Base-by-base conservation (phyloP, 139 green algal species). In the Volvox reticuliferus region DNA sequence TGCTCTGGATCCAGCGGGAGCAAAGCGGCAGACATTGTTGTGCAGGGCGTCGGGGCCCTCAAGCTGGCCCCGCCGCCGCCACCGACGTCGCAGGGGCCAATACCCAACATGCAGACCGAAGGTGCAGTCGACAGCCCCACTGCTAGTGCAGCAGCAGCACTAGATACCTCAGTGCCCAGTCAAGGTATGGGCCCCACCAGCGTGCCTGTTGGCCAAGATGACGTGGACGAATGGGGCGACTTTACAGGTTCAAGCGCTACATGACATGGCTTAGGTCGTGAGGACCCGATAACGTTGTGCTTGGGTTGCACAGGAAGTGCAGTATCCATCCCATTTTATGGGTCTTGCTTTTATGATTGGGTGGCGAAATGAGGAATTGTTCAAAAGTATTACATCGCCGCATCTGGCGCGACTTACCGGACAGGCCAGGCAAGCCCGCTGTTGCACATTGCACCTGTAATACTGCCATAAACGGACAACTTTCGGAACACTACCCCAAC, bases 61-160 rank as follows among this genome's bases (percentile, higher is more conserved):
- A 90, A 90, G 24, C 44, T 90, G 71, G 73, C 71, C n/a, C 86
- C 86, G 21, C 86, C 86, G 50, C 86, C 86, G 19, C 50, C 73
- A 16, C 20, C 86, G 0, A 1, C n/a, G 61, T 20, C 0, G 44
- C 44, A 55, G 44, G 44, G 44, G 44, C 5, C 5, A 55, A 55
- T 9, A 55, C 44, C 44, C 44, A 55, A 55, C 44, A 55, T 9
- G 44, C 44, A 55, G 44, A 55, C 44, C 44, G 44, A 55, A 55
- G 44, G 44, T 55, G 5, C 20, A 0, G 61, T 61, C 21, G 36
- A 28, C 24, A 28, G 32, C 12, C 18, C 68, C 28, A 37, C 36
- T 12, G 44, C 14, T 21, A 28, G 6, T n/a, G 65, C 35, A 6
- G 24, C 32, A 6, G 20, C 68, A 22, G 22, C 83, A 65, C 21